phyloP scores from a whole-genome alignment of 352 stramenopile genomes.

The Phytopythium boreale region DNA sequence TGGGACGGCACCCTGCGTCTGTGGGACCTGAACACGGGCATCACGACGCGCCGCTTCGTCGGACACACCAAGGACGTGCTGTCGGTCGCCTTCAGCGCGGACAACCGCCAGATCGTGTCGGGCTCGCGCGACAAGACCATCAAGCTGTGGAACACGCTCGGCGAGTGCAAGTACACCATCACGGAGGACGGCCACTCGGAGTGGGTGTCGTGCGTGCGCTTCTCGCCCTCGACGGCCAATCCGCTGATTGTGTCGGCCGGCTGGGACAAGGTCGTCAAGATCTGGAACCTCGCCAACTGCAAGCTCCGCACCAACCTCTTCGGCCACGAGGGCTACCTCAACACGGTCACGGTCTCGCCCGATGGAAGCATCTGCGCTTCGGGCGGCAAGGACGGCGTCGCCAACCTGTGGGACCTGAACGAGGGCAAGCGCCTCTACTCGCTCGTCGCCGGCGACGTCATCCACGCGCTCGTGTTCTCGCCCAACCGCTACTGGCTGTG shows the following conservation, averaged over 20 bases:
- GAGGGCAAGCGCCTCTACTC: slow-evolving; percentile 99
- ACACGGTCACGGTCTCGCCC: slow-evolving; percentile 99
- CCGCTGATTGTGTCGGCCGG: slow-evolving; percentile 98
- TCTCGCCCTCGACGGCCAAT: slow-evolving; percentile 95
- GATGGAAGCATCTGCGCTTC: slow-evolving; percentile 99
- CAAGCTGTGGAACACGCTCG: slow-evolving; percentile 99
- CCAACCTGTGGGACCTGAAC: slow-evolving; percentile 99
- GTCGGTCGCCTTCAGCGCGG: slow-evolving; percentile 98
- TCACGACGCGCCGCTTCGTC: slow-evolving; percentile 98
- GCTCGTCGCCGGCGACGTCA: slow-evolving; percentile 97
- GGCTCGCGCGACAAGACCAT: slow-evolving; percentile 99
- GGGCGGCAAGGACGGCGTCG: slow-evolving; percentile 99
- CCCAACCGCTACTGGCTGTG: slow-evolving; percentile 99
- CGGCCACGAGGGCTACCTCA: slow-evolving; percentile 99
- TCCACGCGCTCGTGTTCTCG: slow-evolving; percentile 97
- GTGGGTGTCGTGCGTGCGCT: slow-evolving; percentile 99
- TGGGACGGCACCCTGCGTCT: slow-evolving; percentile 99
- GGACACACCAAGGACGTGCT: slow-evolving; percentile 99
- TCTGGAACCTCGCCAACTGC: slow-evolving; percentile 99
- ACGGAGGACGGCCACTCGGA: slow-evolving; percentile 98
- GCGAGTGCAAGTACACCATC: slow-evolving; percentile 99
- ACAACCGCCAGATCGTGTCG: slow-evolving; percentile 99
- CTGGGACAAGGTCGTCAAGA: slow-evolving; percentile 99
- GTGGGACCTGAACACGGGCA: slow-evolving; percentile 99
- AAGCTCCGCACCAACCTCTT: slow-evolving; percentile 99